Evolutionary conservation across 2,329 filamentous ascomycete genomes (phyloP).

Genomic region (Penicillium sp.): DNA sequence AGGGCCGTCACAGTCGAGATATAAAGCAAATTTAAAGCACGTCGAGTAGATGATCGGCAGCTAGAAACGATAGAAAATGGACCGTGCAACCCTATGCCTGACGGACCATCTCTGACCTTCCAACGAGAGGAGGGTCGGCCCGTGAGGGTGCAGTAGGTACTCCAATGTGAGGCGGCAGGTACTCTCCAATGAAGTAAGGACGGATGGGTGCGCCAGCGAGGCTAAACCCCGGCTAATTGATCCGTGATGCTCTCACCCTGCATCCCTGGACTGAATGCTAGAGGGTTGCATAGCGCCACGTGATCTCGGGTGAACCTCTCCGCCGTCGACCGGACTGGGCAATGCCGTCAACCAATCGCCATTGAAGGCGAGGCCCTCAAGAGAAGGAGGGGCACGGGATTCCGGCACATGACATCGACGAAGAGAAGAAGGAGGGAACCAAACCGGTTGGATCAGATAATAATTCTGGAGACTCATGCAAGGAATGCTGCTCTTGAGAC

Average conservation of each 20-base stretch:
- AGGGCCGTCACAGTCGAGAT: neutral
- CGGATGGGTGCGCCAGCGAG: constrained; percentile 1
- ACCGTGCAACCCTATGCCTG: constrained; percentile 20
- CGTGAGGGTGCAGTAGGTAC: constrained; percentile 16
- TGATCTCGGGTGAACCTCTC: constrained; percentile 34
- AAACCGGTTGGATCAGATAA: constrained; percentile 21
- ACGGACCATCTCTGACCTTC: constrained; percentile 2
- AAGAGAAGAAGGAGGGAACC: constrained; percentile 24
- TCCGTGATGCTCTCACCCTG: constrained; percentile 1
- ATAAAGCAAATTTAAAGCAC: neutral
- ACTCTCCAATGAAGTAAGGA: constrained; percentile 16
- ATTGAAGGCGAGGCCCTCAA: constrained; percentile 16
- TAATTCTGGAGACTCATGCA: constrained; percentile 2
- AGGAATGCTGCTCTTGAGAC: neutral
- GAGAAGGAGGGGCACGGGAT: constrained; percentile 44
- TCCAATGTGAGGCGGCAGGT: constrained; percentile 12
- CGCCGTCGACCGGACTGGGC: constrained; percentile 25
- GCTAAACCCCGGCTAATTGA: constrained; percentile 5
- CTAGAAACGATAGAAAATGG: constrained; percentile 18
- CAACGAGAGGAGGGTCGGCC: constrained; percentile 15
- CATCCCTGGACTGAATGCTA: neutral
- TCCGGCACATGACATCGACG: constrained; percentile 41
- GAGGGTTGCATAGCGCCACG: constrained; percentile 29
- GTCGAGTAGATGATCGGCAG: constrained; percentile 15
- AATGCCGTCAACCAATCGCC: constrained; percentile 35